Percentiles rank a stretch among this genome's conserved stretches.
phyloP scores from a whole-genome alignment of 2,329 filamentous ascomycete species.

The Salinomyces thailandicus region DNA sequence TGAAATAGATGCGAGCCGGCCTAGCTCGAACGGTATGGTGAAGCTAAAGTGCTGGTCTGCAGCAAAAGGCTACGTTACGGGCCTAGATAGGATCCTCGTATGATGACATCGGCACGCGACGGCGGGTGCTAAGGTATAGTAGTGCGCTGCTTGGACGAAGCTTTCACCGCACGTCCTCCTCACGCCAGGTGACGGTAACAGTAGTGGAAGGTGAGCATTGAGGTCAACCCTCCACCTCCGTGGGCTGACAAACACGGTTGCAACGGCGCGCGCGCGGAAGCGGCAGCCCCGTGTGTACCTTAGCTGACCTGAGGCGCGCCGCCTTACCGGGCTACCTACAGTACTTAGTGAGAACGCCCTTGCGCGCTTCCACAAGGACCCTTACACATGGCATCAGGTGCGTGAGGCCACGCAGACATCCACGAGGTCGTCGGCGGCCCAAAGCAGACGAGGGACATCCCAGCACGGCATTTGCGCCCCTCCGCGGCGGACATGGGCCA shows the following conservation, averaged over 20 bases:
- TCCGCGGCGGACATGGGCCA: too few relatives aligned
- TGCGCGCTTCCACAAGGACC: background rate
- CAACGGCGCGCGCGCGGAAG: conserved; percentile 4
- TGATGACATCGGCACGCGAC: conserved; percentile 11
- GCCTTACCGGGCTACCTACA: background rate
- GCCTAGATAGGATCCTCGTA: conserved; percentile 7
- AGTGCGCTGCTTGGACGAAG: conserved; percentile 5
- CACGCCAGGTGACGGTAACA: conserved; percentile 1
- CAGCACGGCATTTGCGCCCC: too few relatives aligned
- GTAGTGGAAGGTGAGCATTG: conserved; percentile 2
- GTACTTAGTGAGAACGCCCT: background rate
- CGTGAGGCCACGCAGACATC: background rate
- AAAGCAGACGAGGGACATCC: background rate
- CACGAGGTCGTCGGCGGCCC: background rate
- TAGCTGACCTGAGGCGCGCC: background rate
- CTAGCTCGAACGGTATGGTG: conserved; percentile 8
- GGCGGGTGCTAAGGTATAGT: conserved; percentile 9
- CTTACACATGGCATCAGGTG: background rate
- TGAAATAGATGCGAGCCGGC: conserved; percentile 10
- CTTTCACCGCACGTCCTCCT: conserved; percentile 6
- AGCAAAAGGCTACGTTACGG: conserved; percentile 1
- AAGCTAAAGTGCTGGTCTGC: conserved; percentile 3
- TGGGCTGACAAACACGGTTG: conserved; percentile 8
- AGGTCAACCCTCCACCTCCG: conserved; percentile 6
- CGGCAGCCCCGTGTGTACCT: background rate